Conservation (phyloP, 192 early-diverging fungal genomes). For the Coemansia sp. region DNA sequence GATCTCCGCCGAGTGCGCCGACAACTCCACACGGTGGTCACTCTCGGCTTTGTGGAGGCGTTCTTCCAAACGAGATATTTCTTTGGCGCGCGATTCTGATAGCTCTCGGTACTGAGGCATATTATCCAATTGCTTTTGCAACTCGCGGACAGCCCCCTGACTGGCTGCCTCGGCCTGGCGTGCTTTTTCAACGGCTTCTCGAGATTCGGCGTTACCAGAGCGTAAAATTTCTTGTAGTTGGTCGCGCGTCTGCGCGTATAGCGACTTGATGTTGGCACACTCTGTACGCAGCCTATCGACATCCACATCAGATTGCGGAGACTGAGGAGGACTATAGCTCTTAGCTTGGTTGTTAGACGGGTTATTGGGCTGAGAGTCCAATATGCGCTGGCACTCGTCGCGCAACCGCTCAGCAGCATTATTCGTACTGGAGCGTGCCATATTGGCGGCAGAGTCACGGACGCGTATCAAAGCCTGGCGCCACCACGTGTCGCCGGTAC, state of each 20-base stretch:
- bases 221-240: conserved; percentile 49
- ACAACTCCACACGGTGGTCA: background rate
- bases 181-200: conserved; percentile 19
- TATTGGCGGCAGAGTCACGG: background rate
- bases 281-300: conserved; percentile 41
- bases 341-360: no score
- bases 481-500: background rate
- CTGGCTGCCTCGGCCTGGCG: conserved; percentile 13
- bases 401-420: background rate
- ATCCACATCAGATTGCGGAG: background rate
- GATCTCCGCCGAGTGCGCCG: background rate
- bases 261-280: conserved; percentile 49
- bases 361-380: background rate
- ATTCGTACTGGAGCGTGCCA: background rate
- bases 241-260: conserved; percentile 56
- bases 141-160: conserved; percentile 3
- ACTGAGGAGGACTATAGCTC: background rate
- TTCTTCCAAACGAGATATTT: conserved; percentile 16
- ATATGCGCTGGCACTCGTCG: background rate
- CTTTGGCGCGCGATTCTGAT: conserved; percentile 14
- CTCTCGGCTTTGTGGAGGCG: background rate
- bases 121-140: conserved; percentile 13
- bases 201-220: conserved; percentile 28
- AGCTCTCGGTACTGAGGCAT: conserved; percentile 12
- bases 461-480: background rate